Base-by-base conservation (phyloP, 129 eudicot genomes). In the Dittrichia graveolens region DNA sequence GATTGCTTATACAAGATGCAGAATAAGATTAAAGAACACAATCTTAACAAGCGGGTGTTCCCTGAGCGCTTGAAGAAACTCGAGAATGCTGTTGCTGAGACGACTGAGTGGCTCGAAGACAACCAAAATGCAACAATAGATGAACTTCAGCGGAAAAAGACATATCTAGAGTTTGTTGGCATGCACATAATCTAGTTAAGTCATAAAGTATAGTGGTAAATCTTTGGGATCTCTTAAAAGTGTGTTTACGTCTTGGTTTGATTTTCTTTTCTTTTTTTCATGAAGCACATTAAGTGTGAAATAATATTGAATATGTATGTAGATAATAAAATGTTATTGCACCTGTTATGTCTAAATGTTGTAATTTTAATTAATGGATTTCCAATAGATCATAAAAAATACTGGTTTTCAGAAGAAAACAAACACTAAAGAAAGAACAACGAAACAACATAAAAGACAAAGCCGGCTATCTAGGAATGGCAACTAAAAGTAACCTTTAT, bases 1-100 rank as follows among this genome's bases (percentile, higher is more conserved):
- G 75, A 70, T 40, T 70, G 35, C 75, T 8, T 70, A 40, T 70
- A 49, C 42, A 54, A 39, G 13, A 70, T 70, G 75, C 54, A 53
- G 42, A 70, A 53, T 5, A 70, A 54, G 64, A 70, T 40, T 2
- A 18, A 19, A 53, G 71, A 66, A 10, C 11, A 12, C 55, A 66
- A 44, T 0, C 4, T 45, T 24, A 16, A 66, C 45, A 49, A 41
- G 18, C 55, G 7, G 53, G 43, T 11, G 31, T 0, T 6, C 3
- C 3, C 64, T 0, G 39, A 38, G 19, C 39, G 72, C 12, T 24
- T 67, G 42, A 47, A 44, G 40, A 1, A 65, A 16, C 15, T 65
- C 4, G n/a, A 65, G 13, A 16, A 15, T 9, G 70, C 54, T 5
- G 16, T 65, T 41, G 53, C 38, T 43, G 70, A 65, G 9, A 43